phyloP scores from a whole-genome alignment of 2,329 filamentous ascomycete species.

The Fusarium austroafricanum region DNA sequence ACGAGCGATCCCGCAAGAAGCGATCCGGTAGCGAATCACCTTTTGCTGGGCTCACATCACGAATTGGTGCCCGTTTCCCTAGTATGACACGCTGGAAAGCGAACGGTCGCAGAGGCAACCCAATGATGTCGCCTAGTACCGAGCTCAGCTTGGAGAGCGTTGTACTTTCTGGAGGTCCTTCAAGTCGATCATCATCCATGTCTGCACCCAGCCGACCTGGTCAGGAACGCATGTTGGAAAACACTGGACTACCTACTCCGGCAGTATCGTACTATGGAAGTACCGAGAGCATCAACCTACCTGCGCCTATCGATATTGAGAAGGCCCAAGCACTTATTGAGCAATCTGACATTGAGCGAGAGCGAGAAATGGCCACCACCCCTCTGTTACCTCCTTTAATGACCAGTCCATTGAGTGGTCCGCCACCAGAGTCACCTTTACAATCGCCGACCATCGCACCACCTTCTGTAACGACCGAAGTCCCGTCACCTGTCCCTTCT shows the following conservation, averaged over 20 bases:
- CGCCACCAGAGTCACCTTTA: slow-evolving; percentile 79
- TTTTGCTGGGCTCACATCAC: slow-evolving; percentile 70
- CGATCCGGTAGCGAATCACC: slow-evolving; percentile 68
- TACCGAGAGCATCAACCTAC: slow-evolving; percentile 63
- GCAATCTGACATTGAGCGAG: slow-evolving; percentile 66
- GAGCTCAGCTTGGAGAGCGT: slow-evolving; percentile 86
- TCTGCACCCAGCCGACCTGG: slow-evolving; percentile 68
- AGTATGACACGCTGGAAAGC: slow-evolving; percentile 64
- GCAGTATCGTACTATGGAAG: slow-evolving; percentile 72
- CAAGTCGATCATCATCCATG: slow-evolving; percentile 82
- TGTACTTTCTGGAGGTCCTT: slow-evolving; percentile 72
- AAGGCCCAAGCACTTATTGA: slow-evolving; percentile 48
- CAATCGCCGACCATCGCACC: slow-evolving; percentile 82
- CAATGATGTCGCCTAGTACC: slow-evolving; percentile 73
- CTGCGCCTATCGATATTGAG: slow-evolving; percentile 57
- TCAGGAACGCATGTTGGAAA: slow-evolving; percentile 61
- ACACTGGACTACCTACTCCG: slow-evolving; percentile 69
- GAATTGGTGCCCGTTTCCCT: slow-evolving; percentile 72
- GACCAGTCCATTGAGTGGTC: slow-evolving; percentile 66
- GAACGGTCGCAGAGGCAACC: slow-evolving; percentile 57
- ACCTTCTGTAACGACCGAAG: slow-evolving; percentile 58
- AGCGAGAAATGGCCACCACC: slow-evolving; percentile 75
- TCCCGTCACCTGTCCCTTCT: slow-evolving; percentile 56
- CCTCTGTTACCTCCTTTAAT: slow-evolving; percentile 87
- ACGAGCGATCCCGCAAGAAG: slow-evolving; percentile 64